Evolutionary conservation across 2,329 filamentous ascomycete species (phyloP), one percentile per base, ranked within the genome.

Genomic region (Paraconiothyrium brasiliense): DNA sequence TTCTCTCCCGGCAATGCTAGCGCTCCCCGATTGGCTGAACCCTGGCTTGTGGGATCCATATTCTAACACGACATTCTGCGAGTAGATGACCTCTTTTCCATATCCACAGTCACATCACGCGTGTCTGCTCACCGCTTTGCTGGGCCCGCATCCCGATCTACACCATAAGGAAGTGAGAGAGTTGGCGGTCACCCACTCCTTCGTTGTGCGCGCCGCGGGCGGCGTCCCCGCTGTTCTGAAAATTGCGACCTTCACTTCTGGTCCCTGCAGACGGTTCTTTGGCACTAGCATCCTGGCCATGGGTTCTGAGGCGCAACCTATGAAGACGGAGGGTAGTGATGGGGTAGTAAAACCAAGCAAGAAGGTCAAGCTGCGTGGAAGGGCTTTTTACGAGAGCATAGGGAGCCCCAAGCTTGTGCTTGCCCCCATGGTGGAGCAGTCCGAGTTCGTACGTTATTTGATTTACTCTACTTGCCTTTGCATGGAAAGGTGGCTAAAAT

Each of bases 351-450:
- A 48, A 16, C 62, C 63, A 11, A 63, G 58, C 0, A 71, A 67
- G 47, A 66, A 59, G 58, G 59, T 58, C 27, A 97, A 94, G 78
- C 82, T 97, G 24, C 88, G 91, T 70, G 95, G 95, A 0, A 85
- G 95, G 60, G 92, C 91, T 13, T 98, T 99, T 77, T 99, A 98
- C 75, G 89, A 97, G 82, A 97, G 92, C 75, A 91, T 99, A 64
- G 95, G 95, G 24, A 94, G 91, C 62, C 95, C 95, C 1, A 97
- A 92, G 80, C 90, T 91, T 67, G 88, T 99, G 34, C 86, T 99
- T 58, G 95, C 95, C 37, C 95, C 95, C 39, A 99, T 99, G 95
- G 95, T 99, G 24, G 94, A 99, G 75, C 92, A 97, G 79, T 97
- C 93, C 35, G 95, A 99, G 83, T 97, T 98, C 83, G 94, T 97